phyloP scores from a whole-genome alignment of 2,329 filamentous ascomycete species.

The Cytospora chrysosperma region DNA sequence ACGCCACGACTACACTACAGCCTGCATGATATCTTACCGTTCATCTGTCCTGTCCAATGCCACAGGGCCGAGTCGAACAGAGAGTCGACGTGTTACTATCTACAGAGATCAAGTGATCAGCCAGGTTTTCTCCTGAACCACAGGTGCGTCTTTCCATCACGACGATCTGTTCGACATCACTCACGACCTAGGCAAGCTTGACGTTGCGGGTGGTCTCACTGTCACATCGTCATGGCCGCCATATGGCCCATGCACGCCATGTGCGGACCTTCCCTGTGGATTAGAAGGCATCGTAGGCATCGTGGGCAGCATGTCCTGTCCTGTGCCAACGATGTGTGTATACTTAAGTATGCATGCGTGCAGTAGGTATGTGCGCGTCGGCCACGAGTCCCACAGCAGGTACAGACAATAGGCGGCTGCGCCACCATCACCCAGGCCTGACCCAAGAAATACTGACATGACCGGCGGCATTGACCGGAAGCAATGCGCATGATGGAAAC shows the following conservation, averaged over 20 bases:
- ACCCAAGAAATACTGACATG: not conserved
- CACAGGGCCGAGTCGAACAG: not conserved
- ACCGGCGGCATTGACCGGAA: not conserved
- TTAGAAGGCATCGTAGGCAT: not conserved
- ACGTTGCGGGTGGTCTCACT: not conserved
- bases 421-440: not conserved
- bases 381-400: not conserved
- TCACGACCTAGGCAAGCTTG: not conserved
- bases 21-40: not conserved
- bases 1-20: no score
- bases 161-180: not conserved
- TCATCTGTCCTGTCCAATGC: constrained; percentile 11
- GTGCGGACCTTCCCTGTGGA: not conserved
- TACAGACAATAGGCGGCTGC: not conserved
- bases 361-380: not conserved
- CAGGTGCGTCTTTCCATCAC: not conserved
- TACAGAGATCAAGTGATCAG: constrained; percentile 1
- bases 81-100: not conserved
- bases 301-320: no score
- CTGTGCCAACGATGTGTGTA: not conserved
- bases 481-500: not conserved
- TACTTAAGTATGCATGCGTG: not conserved
- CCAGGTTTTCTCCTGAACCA: not conserved
- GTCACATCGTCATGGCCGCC: not conserved
- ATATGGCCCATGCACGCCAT: not conserved